These are phyloP conservation scores for Pontederia paniculata DNA, from an alignment of 176 grass and related monocot genomes.

Conservation along the genomic window DNA sequence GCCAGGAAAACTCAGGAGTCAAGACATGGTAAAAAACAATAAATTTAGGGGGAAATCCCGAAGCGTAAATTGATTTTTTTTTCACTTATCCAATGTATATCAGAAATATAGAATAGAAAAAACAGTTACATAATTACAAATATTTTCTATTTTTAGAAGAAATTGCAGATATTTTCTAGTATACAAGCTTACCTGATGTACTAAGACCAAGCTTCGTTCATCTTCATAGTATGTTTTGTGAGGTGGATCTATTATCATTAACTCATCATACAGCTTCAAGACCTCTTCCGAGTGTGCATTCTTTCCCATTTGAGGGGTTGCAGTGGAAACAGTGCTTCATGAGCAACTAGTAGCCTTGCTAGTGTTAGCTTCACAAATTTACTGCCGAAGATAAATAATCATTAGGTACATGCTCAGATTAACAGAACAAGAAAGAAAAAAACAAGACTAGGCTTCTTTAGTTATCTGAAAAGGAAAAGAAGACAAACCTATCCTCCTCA, in stretches of 20 bases:
- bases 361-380: conserved; percentile 83
- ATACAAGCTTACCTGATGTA: conserved; percentile 60
- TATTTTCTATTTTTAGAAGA: no score
- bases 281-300: conserved; percentile 58
- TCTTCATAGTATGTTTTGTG: conserved; percentile 80
- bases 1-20: no score
- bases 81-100: no score
- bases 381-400: conserved; percentile 31
- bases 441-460: conserved; percentile 18
- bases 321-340: conserved; percentile 44
- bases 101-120: no score
- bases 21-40: no score
- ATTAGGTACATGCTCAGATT: not conserved
- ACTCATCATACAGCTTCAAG: conserved; percentile 49
- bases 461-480: not conserved
- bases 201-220: conserved; percentile 57
- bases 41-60: no score
- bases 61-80: no score
- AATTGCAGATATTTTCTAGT: not conserved
- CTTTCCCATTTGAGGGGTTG: conserved; percentile 31
- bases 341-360: conserved; percentile 58
- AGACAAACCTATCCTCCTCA: conserved; percentile 59
- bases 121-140: no score
- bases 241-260: conserved; percentile 59
- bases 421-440: conserved; percentile 1